phyloP scores from a whole-genome alignment of 257 asterid species.

The Nicotiana obtusifolia region DNA sequence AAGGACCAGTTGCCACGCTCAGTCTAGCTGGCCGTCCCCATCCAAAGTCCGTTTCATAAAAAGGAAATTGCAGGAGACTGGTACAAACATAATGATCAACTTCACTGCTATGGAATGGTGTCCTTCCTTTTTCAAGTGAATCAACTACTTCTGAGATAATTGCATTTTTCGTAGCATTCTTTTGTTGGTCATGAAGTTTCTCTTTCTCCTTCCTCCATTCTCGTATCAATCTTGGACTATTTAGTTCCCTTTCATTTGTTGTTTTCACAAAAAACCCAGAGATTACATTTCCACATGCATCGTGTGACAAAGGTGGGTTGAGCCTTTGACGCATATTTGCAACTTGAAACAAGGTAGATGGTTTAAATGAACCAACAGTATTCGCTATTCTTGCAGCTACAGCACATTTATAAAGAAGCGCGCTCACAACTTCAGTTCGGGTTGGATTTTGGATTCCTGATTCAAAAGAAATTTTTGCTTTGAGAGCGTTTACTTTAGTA shows the following conservation, averaged over 20 bases:
- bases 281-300: not conserved
- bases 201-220: slow-evolving; percentile 3
- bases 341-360: not conserved
- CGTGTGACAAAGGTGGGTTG: not conserved
- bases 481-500: not conserved
- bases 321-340: not conserved
- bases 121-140: not conserved
- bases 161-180: not conserved
- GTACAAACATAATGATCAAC: not conserved
- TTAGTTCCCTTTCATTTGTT: not conserved
- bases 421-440: not conserved
- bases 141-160: not conserved
- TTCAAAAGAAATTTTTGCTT: not conserved
- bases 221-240: not conserved
- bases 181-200: not conserved
- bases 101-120: too few relatives aligned
- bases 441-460: slow-evolving; percentile 5
- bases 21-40: slow-evolving; percentile 19
- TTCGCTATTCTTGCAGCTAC: not conserved
- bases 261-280: not conserved
- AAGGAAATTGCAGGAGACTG: not conserved
- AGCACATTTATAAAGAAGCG: not conserved
- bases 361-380: not conserved
- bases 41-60: slow-evolving; percentile 10
- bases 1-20: not conserved